These are phyloP conservation scores for Spathaspora boniae DNA, from an alignment of 805 yeast species.

Conservation along the genomic window DNA sequence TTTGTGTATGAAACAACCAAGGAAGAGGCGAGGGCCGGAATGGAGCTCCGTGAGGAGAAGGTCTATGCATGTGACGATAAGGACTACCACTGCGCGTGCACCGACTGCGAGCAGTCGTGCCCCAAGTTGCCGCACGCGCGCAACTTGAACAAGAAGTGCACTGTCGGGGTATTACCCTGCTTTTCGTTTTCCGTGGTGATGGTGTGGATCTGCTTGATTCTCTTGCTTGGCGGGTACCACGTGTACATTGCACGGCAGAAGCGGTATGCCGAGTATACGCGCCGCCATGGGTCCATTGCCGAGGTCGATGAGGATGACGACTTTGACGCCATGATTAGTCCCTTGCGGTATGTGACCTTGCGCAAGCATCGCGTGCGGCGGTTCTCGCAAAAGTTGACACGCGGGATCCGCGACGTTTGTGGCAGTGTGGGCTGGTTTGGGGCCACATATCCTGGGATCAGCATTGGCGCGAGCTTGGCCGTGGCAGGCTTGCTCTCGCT, in stretches of 20 bases:
- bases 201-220: constrained; percentile 37
- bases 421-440: constrained; percentile 55
- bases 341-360: constrained; percentile 11
- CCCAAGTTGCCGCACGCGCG: constrained; percentile 57
- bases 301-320: constrained; percentile 10
- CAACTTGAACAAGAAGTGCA: constrained; percentile 40
- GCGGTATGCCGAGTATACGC: constrained; percentile 1
- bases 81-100: constrained; percentile 77
- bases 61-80: constrained; percentile 58
- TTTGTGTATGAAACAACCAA: constrained; percentile 46
- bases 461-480: constrained; percentile 19
- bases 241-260: constrained; percentile 21
- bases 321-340: constrained; percentile 16
- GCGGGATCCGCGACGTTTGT: constrained; percentile 31
- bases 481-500: constrained; percentile 46
- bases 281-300: neutral
- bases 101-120: constrained; percentile 83
- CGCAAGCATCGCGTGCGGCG: constrained; percentile 7
- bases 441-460: constrained; percentile 51
- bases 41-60: constrained; percentile 23
- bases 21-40: constrained; percentile 13
- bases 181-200: constrained; percentile 61
- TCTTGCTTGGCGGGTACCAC: constrained; percentile 44
- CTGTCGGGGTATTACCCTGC: constrained; percentile 65
- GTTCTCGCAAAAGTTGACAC: constrained; percentile 5